These are phyloP conservation scores for Vickermania spadyakhi DNA, from an alignment of 208 protist genomes.

Conservation along the genomic window DNA sequence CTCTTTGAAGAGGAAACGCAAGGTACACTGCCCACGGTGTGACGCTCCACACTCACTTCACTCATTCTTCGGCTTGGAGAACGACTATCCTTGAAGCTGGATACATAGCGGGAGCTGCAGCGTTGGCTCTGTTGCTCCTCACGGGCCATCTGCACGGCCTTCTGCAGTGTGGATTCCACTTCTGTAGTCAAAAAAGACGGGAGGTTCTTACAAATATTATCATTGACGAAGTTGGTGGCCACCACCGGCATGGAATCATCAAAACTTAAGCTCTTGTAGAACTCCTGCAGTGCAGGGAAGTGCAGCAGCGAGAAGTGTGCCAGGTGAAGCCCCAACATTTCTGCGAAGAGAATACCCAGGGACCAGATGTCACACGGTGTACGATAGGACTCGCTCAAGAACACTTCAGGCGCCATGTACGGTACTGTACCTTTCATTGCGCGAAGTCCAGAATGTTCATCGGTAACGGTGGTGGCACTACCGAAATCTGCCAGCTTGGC, in stretches of 20 bases:
- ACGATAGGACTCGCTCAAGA: conserved; percentile 70
- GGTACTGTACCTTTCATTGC: conserved; percentile 75
- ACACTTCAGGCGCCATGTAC: conserved; percentile 84
- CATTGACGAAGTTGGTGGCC: not conserved
- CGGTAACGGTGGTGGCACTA: conserved; percentile 33
- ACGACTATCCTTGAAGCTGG: too few species aligned
- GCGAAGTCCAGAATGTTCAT: conserved; percentile 22
- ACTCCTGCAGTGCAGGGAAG: conserved; percentile 48
- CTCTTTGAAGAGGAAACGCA: not conserved
- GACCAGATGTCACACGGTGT: conserved; percentile 80
- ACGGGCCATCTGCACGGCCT: not conserved
- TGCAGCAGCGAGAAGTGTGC: conserved; percentile 63
- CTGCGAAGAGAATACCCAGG: conserved; percentile 64
- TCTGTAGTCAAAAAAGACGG: not conserved
- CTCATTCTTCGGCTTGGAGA: too few species aligned
- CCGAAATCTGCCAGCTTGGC: conserved; percentile 82
- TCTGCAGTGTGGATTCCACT: not conserved
- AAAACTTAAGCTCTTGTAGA: conserved; percentile 37
- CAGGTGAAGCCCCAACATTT: conserved; percentile 64
- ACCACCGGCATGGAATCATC: conserved; percentile 35
- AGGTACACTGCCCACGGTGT: too few species aligned
- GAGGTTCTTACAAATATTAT: not conserved
- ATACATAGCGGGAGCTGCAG: too few species aligned
- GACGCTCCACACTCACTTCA: too few species aligned
- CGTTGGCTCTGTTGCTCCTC: not conserved